These are phyloP conservation scores for Podospora pseudopauciseta DNA, from an alignment of 495 filamentous ascomycete genomes.

Conservation along the genomic window DNA sequence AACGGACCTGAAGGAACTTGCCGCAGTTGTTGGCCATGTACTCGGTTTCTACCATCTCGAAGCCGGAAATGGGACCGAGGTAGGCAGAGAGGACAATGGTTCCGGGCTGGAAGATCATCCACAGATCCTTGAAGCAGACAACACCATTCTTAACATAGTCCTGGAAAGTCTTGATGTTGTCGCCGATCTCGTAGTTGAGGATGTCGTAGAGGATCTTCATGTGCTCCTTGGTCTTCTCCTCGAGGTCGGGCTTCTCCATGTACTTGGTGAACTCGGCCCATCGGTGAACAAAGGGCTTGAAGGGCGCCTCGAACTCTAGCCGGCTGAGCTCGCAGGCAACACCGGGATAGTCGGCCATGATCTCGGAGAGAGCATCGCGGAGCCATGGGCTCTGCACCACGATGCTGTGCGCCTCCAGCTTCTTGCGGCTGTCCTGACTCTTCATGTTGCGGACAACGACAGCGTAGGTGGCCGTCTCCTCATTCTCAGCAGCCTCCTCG, in stretches of 20 bases:
- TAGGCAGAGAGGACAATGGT: slow-evolving; percentile 29
- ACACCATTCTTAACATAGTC: slow-evolving; percentile 57
- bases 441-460: slow-evolving; percentile 35
- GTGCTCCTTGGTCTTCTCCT: slow-evolving; percentile 51
- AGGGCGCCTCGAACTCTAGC: slow-evolving; percentile 57
- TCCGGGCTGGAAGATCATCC: slow-evolving; percentile 45
- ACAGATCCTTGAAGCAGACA: slow-evolving; percentile 55
- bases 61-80: slow-evolving; percentile 32
- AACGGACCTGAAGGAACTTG: slow-evolving; percentile 43
- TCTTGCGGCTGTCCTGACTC: slow-evolving; percentile 53
- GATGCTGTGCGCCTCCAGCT: slow-evolving; percentile 58
- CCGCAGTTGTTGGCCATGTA: slow-evolving; percentile 31
- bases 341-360: slow-evolving; percentile 61
- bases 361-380: slow-evolving; percentile 52
- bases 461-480: slow-evolving; percentile 35
- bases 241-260: slow-evolving; percentile 44
- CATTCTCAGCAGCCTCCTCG: slow-evolving; percentile 38
- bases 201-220: slow-evolving; percentile 54
- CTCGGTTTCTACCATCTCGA: slow-evolving; percentile 31
- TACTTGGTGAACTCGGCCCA: slow-evolving; percentile 55
- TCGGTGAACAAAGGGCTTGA: slow-evolving; percentile 63
- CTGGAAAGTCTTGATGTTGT: slow-evolving; percentile 52
- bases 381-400: slow-evolving; percentile 62
- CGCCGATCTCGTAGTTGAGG: slow-evolving; percentile 57
- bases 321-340: slow-evolving; percentile 58